phyloP scores from a whole-genome alignment of 2,329 filamentous ascomycete genomes.

The Nothophoma quercina region DNA sequence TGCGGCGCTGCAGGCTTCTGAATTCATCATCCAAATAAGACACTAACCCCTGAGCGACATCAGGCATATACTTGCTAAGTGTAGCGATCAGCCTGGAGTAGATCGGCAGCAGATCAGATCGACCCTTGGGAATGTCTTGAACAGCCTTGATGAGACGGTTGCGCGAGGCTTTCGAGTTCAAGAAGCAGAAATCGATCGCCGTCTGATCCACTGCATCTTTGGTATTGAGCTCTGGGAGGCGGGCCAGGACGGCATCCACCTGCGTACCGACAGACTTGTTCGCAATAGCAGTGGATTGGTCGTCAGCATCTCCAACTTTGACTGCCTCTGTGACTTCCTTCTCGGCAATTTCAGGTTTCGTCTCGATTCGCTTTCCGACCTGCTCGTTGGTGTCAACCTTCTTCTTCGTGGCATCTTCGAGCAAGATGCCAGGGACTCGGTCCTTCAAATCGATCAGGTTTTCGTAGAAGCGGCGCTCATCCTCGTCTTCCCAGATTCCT shows the following conservation, averaged over 20 bases:
- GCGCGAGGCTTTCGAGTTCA: constrained; percentile 97
- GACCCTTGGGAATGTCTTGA: constrained; percentile 92
- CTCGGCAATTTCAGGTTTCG: constrained; percentile 53
- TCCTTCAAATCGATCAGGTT: constrained; percentile 94
- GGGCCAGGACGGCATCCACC: constrained; percentile 86
- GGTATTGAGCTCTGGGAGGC: constrained; percentile 87
- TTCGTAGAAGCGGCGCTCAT: constrained; percentile 97
- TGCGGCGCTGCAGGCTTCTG: constrained; percentile 92
- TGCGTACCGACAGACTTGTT: constrained; percentile 98
- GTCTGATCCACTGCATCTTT: constrained; percentile 93
- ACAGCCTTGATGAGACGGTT: constrained; percentile 93
- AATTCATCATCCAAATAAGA: constrained; percentile 96
- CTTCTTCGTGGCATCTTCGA: constrained; percentile 96
- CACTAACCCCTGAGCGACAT: constrained; percentile 90
- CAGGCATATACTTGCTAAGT: constrained; percentile 89
- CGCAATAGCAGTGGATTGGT: constrained; percentile 90
- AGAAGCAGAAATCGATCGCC: constrained; percentile 95
- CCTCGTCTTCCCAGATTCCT: constrained; percentile 98
- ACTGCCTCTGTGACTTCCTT: constrained; percentile 53
- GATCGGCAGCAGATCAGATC: constrained; percentile 86
- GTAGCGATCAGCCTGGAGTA: constrained; percentile 95
- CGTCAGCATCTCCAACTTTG: constrained; percentile 70
- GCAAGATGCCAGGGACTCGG: constrained; percentile 89
- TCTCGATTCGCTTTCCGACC: constrained; percentile 73
- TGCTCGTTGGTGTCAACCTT: constrained; percentile 83